Conservation (phyloP, 2,329 filamentous ascomycete species). For the Paecilomyces variotii region DNA sequence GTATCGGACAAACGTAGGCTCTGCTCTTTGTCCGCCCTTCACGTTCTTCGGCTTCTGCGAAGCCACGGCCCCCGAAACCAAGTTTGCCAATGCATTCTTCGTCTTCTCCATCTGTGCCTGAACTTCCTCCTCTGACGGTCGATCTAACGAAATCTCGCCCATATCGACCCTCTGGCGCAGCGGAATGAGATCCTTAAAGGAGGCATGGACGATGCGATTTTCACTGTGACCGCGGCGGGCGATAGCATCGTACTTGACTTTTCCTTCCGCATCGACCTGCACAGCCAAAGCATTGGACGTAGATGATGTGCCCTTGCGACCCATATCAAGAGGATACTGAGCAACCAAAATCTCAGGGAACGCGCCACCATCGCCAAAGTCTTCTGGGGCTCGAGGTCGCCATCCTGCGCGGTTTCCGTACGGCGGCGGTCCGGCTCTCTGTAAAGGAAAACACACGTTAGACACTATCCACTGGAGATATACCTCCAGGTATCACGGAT, state of each 20-base stretch:
- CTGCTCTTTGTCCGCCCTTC: conserved; percentile 68
- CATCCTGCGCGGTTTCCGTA: conserved; percentile 85
- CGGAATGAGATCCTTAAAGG: conserved; percentile 94
- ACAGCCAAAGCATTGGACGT: conserved; percentile 84
- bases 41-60: conserved; percentile 96
- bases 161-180: conserved; percentile 86
- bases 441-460: conserved; percentile 11
- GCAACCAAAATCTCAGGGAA: conserved; percentile 91
- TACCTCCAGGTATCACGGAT: neutral
- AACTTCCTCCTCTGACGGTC: conserved; percentile 79
- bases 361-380: conserved; percentile 92
- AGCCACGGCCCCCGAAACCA: conserved; percentile 78
- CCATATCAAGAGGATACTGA: conserved; percentile 95
- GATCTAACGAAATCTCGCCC: conserved; percentile 78
- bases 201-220: conserved; percentile 79
- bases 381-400: conserved; percentile 79
- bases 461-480: conserved; percentile 7
- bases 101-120: conserved; percentile 79
- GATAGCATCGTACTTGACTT: conserved; percentile 94
- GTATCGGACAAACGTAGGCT: conserved; percentile 90
- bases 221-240: conserved; percentile 81
- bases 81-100: conserved; percentile 69
- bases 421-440: conserved; percentile 73
- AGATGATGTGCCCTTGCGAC: conserved; percentile 60
- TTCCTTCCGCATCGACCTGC: conserved; percentile 83